These are phyloP conservation scores for Toxoplasma gondii DNA, from an alignment of 169 alveolate species.

Conservation along the genomic window DNA sequence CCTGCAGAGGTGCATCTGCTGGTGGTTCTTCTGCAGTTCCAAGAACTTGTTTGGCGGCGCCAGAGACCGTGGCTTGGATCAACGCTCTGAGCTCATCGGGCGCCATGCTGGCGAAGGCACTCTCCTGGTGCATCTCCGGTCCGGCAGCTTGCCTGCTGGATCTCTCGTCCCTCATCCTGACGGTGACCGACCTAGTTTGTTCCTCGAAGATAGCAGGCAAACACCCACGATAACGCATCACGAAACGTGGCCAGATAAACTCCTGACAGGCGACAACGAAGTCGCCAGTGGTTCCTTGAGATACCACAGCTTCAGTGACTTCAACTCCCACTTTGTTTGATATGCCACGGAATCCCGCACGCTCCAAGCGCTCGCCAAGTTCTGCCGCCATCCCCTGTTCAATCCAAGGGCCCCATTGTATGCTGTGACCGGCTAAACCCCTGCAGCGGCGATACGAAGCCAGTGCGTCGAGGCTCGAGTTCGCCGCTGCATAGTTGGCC, in stretches of 20 bases:
- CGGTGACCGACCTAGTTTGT: not conserved
- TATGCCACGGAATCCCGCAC: conserved; percentile 74
- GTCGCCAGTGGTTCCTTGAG: not conserved
- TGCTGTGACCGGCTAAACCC: conserved; percentile 66
- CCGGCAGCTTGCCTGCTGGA: not conserved
- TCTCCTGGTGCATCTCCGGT: not conserved
- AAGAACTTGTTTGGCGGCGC: not conserved
- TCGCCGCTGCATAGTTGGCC: conserved; percentile 75
- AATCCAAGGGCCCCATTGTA: conserved; percentile 78
- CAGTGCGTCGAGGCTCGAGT: conserved; percentile 69
- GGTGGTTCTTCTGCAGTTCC: not conserved
- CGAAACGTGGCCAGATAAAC: not conserved
- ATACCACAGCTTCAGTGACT: not conserved
- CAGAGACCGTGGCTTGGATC: not conserved
- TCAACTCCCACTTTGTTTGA: conserved; percentile 69
- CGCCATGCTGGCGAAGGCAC: not conserved
- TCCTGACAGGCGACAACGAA: not conserved
- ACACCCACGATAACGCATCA: not conserved
- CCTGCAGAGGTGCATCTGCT: conserved; percentile 70
- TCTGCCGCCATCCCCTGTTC: conserved; percentile 74
- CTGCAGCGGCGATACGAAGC: conserved; percentile 57
- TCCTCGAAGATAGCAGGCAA: not conserved
- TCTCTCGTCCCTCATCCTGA: not conserved
- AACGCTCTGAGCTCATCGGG: not conserved
- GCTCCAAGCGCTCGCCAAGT: conserved; percentile 65